phyloP scores from a whole-genome alignment of 1,284 basidiomycete species.

The Rhodotorula sp. region DNA sequence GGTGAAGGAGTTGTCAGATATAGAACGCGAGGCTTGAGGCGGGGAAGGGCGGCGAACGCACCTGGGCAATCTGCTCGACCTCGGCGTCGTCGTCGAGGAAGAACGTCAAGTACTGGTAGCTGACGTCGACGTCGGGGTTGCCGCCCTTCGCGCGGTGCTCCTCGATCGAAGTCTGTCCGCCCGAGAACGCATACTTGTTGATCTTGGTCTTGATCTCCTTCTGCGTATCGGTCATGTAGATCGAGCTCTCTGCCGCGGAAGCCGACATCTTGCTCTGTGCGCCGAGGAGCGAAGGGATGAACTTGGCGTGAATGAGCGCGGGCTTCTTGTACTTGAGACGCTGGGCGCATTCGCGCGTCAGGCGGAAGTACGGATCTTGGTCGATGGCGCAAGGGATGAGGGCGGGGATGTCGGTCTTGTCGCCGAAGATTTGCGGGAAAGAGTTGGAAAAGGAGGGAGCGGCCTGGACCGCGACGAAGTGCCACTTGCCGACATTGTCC shows the following conservation, averaged over 20 bases:
- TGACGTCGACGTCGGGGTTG: conserved; percentile 91
- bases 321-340: conserved; percentile 97
- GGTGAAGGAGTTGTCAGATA: background rate
- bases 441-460: conserved; percentile 97
- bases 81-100: conserved; percentile 93
- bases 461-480: conserved; percentile 97
- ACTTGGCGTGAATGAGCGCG: conserved; percentile 86
- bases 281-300: conserved; percentile 97
- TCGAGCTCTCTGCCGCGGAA: conserved; percentile 81
- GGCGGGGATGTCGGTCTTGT: conserved; percentile 76
- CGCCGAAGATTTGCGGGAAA: conserved; percentile 96
- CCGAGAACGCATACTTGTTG: conserved; percentile 62
- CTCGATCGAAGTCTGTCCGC: conserved; percentile 75
- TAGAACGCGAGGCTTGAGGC: background rate
- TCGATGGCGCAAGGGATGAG: conserved; percentile 99
- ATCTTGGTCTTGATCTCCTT: conserved; percentile 98
- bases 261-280: conserved; percentile 99
- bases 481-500: conserved; percentile 96
- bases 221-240: conserved; percentile 92
- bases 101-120: conserved; percentile 95
- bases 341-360: conserved; percentile 90
- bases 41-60: conserved; percentile 50
- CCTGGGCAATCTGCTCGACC: conserved; percentile 71
- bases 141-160: conserved; percentile 87
- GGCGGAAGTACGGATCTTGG: conserved; percentile 84